phyloP scores from a whole-genome alignment of 148 eudicot species.

The Limonium bicolor region DNA sequence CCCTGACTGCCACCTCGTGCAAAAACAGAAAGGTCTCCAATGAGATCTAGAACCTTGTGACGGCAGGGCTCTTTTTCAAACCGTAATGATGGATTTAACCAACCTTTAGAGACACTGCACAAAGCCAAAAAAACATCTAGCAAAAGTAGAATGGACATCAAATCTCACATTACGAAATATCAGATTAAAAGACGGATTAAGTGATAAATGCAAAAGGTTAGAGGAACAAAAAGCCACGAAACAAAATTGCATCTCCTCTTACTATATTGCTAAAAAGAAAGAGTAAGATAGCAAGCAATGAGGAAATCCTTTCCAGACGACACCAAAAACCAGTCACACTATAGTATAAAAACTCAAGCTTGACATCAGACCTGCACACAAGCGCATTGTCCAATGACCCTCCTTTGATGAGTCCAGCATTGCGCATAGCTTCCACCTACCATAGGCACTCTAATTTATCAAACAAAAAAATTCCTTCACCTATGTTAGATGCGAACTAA shows the following conservation, averaged over 20 bases:
- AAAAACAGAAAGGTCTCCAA: conserved; percentile 80
- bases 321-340: neutral
- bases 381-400: conserved; percentile 83
- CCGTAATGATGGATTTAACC: conserved; percentile 71
- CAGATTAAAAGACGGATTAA: too few relatives aligned
- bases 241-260: neutral
- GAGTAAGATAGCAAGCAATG: neutral
- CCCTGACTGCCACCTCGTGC: conserved; percentile 86
- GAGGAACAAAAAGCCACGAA: too few relatives aligned
- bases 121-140: too few relatives aligned
- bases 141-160: too few relatives aligned
- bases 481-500: too few relatives aligned
- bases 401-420: conserved; percentile 71
- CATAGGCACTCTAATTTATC: too few relatives aligned
- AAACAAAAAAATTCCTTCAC: too few relatives aligned
- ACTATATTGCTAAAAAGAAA: too few relatives aligned
- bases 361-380: conserved; percentile 54
- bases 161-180: too few relatives aligned
- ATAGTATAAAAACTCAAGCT: neutral
- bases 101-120: conserved; percentile 56
- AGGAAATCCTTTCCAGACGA: neutral
- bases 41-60: conserved; percentile 86
- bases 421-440: conserved; percentile 74
- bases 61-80: conserved; percentile 78
- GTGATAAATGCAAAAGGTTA: too few relatives aligned